Conservation (phyloP, 139 green algal genomes). For the Chlorella sp. region DNA sequence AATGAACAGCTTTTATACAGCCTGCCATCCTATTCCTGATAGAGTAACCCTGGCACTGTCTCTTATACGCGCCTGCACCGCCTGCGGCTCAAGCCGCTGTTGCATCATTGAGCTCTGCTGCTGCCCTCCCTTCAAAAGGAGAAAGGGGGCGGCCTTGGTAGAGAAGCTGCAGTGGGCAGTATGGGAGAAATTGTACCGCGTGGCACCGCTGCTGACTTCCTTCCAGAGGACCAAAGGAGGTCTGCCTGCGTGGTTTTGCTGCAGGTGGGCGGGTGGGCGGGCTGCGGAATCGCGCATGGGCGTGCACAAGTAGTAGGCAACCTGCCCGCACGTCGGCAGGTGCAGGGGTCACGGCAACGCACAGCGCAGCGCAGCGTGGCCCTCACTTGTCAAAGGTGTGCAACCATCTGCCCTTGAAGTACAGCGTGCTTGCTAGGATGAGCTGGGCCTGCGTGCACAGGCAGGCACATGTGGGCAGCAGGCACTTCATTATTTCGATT, state of each 20-base stretch:
- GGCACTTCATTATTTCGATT: too few relatives aligned
- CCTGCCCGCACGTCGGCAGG: too few relatives aligned
- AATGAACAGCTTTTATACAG: too few relatives aligned
- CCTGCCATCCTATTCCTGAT: too few relatives aligned
- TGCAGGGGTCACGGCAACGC: too few relatives aligned
- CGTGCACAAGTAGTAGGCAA: too few relatives aligned
- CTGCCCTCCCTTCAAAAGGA: not conserved
- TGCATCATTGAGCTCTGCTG: not conserved
- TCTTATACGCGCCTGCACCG: not conserved
- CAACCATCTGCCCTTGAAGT: constrained; percentile 46
- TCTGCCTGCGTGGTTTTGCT: too few relatives aligned
- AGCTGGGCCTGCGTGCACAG: not conserved
- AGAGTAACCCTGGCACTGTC: too few relatives aligned
- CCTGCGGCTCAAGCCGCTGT: not conserved
- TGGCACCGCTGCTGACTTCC: not conserved
- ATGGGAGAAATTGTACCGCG: too few relatives aligned
- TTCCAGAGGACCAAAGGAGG: not conserved
- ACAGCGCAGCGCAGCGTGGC: not conserved
- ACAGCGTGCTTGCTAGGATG: constrained; percentile 43
- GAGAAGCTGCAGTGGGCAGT: not conserved
- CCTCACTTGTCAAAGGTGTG: constrained; percentile 33
- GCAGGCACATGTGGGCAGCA: too few relatives aligned
- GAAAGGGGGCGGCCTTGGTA: not conserved
- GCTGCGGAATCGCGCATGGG: too few relatives aligned
- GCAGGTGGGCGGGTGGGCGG: too few relatives aligned